Base-by-base conservation (phyloP, 2,329 filamentous ascomycete species). In the Eutypella sp. region DNA sequence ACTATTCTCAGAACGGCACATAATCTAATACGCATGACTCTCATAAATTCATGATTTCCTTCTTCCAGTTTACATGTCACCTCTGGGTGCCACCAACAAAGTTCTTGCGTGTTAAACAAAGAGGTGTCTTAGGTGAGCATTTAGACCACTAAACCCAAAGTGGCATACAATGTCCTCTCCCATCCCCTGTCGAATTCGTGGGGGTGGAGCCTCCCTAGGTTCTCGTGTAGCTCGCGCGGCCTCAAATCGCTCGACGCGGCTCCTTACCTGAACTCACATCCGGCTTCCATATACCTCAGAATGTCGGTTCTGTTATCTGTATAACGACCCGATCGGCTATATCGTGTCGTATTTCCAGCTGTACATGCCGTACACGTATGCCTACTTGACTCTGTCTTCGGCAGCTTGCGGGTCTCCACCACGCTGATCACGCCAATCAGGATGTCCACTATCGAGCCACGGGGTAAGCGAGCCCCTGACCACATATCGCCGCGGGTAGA, bases 121-220 rank as follows among this genome's bases (percentile, higher is more conserved):
- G 13, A 8, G 29, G 3, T 1, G 15, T 13, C 31, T 33, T 5
- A 16, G 18, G 31, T n/a, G n/a, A n/a, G n/a, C n/a, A n/a, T n/a
- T n/a, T n/a, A n/a, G n/a, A n/a, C n/a, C n/a, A 33, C 48, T 47
- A 48, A 47, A 22, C 50, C 48, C 13, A 44, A 49, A 49, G 38
- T 4, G 48, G 50, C 15, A 53, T 42, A 49, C 37, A 49, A 53
- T 53, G 41, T 53, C 46, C 18, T 27, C 8, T 24, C 39, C 11
- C 27, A 45, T 37, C 43, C 45, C 15, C n/a, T n/a, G n/a, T n/a
- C n/a, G n/a, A 20, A 29, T 41, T 24, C 20, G 36, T 41, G n/a
- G n/a, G 19, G 16, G 5, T 15, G 10, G 27, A 31, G 27, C 5
- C 5, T 36, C 33, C 20, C 38, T 40, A 49, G 29, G 16, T 20